Evolutionary conservation across 768 basidiomycete species (phyloP), one percentile per base, ranked within the genome.

Genomic region (Phaeotremella skinneri): DNA sequence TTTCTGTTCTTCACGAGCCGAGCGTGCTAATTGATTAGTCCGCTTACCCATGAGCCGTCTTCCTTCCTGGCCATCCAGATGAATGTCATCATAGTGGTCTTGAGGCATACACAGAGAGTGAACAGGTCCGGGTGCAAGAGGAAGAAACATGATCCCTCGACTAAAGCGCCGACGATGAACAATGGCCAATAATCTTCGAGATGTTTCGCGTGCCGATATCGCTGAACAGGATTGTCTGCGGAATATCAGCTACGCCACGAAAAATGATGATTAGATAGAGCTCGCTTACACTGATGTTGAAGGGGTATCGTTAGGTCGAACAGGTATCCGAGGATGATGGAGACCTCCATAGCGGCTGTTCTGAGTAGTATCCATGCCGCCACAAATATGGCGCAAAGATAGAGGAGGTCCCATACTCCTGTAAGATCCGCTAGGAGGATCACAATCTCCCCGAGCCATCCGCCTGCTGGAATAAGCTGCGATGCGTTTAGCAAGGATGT

Each of bases 171-270:
- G 34, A 68, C 32, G 20, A 56, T 41, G 42, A 62, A 63, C 21
- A 72, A 21, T 9, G 59, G 64, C 70, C 67, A 68, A 45, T 72
- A 72, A n/a, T 51, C 52, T n/a, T 61, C 56, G 6, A 68, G 59
- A 45, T 72, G 70, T 17, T 58, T 20, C 0, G 13, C 25, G 30
- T 63, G 62, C 2, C 45, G 41, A 16, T 14, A 21, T 17, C 55
- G 37, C 47, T 55, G 47, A 2, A 26, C 16, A 4, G 58, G 45
- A 21, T 61, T 32, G 43, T 17, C 25, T 21, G 5, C 27, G 43
- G 5, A 6, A 29, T 23, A 5, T n/a, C 30, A 17, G 52, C 34
- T 9, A 5, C 31, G 34, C 9, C 37, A 32, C 20, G 27, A 26
- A 30, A 17, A 51, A 17, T 14, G 13, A 11, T 25, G 52, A 55